Conservation (phyloP, 2,329 filamentous ascomycete genomes). For the Rhynchosporium agropyri region DNA sequence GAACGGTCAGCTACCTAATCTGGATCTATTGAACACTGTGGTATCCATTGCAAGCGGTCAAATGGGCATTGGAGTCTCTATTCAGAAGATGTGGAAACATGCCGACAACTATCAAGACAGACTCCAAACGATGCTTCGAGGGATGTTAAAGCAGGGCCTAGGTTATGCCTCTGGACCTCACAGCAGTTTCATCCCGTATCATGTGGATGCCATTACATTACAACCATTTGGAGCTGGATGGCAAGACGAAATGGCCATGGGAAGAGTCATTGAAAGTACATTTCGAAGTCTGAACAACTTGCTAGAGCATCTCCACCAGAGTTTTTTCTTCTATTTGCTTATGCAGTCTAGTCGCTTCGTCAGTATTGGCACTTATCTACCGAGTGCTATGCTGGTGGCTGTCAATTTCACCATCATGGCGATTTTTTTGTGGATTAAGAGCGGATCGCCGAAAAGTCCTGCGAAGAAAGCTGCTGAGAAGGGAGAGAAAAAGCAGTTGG, state of each 20-base stretch:
- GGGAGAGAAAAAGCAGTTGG: conserved; percentile 42
- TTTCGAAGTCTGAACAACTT: conserved; percentile 95
- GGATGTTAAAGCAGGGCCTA: conserved; percentile 89
- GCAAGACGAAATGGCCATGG: conserved; percentile 97
- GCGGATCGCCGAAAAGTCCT: conserved; percentile 54
- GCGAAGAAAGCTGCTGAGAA: conserved; percentile 35
- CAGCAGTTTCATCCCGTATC: conserved; percentile 95
- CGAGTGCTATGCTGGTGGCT: conserved; percentile 95
- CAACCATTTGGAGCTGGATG: conserved; percentile 89
- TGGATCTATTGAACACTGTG: conserved; percentile 94
- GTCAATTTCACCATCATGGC: conserved; percentile 95
- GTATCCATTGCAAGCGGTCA: conserved; percentile 85
- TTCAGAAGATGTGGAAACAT: conserved; percentile 85
- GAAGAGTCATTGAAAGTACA: conserved; percentile 83
- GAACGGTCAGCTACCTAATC: conserved; percentile 92
- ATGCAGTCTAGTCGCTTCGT: conserved; percentile 93
- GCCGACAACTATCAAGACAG: conserved; percentile 78
- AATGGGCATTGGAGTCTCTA: conserved; percentile 81
- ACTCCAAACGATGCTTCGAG: conserved; percentile 83
- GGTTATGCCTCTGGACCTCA: conserved; percentile 90
- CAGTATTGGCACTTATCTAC: conserved; percentile 96
- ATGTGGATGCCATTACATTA: conserved; percentile 92
- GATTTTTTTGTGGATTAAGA: conserved; percentile 90
- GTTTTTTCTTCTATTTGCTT: conserved; percentile 98
- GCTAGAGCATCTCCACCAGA: conserved; percentile 95